phyloP scores from a whole-genome alignment of 2,329 filamentous ascomycete genomes.

The Cadophora sp. region DNA sequence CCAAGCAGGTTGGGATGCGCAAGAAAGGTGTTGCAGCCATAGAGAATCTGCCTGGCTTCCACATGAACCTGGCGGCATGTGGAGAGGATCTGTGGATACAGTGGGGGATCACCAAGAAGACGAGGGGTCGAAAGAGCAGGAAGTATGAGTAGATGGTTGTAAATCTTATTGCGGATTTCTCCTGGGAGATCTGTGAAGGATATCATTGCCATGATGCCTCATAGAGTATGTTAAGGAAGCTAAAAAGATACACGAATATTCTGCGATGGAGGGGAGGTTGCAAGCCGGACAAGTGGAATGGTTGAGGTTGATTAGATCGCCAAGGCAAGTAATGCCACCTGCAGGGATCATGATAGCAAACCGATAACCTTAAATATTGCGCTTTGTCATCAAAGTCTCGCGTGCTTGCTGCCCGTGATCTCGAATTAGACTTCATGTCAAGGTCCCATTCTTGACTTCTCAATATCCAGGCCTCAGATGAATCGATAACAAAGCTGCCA shows the following conservation, averaged over 20 bases:
- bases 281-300: constrained; percentile 2
- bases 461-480: constrained; percentile 14
- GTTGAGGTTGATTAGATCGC: constrained; percentile 3
- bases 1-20: constrained; percentile 55
- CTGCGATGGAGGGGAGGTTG: not conserved
- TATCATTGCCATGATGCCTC: constrained; percentile 26
- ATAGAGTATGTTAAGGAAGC: not conserved
- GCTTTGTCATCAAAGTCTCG: constrained; percentile 8
- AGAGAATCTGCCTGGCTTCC: constrained; percentile 50
- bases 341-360: constrained; percentile 13
- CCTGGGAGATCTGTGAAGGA: constrained; percentile 54
- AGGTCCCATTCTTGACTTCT: not conserved
- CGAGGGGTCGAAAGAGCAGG: constrained; percentile 31
- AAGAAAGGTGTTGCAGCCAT: constrained; percentile 55
- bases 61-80: constrained; percentile 33
- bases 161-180: constrained; percentile 67
- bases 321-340: not conserved
- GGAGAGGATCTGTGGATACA: constrained; percentile 43
- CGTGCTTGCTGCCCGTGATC: constrained; percentile 2
- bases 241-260: not conserved
- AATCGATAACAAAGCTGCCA: constrained; percentile 21
- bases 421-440: constrained; percentile 1
- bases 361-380: constrained; percentile 25
- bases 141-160: constrained; percentile 40
- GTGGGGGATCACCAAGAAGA: constrained; percentile 32